phyloP scores from a whole-genome alignment of 2,329 filamentous ascomycete species.

The Ophiostoma triangulosporum region DNA sequence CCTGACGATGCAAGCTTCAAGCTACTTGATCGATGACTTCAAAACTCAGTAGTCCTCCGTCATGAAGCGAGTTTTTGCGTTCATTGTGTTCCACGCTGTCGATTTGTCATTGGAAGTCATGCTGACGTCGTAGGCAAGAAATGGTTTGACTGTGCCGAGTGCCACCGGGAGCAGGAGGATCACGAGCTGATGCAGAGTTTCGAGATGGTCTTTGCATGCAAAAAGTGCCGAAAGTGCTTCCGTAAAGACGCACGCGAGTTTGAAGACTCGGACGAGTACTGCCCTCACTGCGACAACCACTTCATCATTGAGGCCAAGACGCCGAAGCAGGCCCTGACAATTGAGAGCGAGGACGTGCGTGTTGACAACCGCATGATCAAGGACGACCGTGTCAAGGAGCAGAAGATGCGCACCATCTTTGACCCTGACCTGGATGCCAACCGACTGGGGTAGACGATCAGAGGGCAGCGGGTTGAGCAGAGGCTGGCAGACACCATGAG shows the following conservation, averaged over 20 bases:
- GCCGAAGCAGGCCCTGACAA: slow-evolving; percentile 66
- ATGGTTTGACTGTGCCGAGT: slow-evolving; percentile 98
- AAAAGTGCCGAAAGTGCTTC: slow-evolving; percentile 98
- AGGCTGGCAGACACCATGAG: neutral
- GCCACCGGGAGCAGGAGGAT: slow-evolving; percentile 68
- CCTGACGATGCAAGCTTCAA: too few relatives aligned
- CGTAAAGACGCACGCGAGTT: slow-evolving; percentile 86
- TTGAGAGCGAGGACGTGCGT: slow-evolving; percentile 84
- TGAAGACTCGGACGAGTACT: slow-evolving; percentile 96
- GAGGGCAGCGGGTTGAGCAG: too few relatives aligned
- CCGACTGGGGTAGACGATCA: slow-evolving; percentile 48
- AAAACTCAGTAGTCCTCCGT: too few relatives aligned
- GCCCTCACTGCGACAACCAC: slow-evolving; percentile 97
- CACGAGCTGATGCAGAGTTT: slow-evolving; percentile 63
- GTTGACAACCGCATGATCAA: slow-evolving; percentile 83
- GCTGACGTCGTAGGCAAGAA: slow-evolving; percentile 51
- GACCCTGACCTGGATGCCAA: slow-evolving; percentile 63
- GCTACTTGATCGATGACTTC: too few relatives aligned
- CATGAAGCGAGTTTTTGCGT: too few relatives aligned
- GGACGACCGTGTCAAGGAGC: slow-evolving; percentile 62
- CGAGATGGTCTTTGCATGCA: slow-evolving; percentile 94
- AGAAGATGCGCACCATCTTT: slow-evolving; percentile 54
- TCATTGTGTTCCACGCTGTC: neutral
- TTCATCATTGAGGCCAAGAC: slow-evolving; percentile 83
- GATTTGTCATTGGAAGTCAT: neutral